phyloP scores from a whole-genome alignment of 2,329 filamentous ascomycete genomes.

The Alternaria sp. region DNA sequence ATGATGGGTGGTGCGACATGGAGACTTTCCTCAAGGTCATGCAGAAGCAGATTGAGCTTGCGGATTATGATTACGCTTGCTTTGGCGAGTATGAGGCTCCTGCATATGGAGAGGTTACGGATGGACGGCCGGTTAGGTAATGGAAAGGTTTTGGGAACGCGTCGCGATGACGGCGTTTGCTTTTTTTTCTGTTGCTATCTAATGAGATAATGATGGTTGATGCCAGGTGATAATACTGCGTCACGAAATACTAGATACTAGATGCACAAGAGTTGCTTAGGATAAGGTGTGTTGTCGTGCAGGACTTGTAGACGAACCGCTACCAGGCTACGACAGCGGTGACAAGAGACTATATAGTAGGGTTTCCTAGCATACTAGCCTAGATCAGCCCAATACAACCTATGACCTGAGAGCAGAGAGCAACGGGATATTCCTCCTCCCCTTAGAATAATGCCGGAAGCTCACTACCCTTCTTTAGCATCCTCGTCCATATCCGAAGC shows the following conservation, averaged over 20 bases:
- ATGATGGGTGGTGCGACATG: constrained; percentile 82
- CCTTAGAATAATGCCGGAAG: not conserved
- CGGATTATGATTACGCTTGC: constrained; percentile 72
- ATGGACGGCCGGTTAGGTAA: constrained; percentile 58
- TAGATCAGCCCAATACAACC: no score
- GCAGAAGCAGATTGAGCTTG: constrained; percentile 65
- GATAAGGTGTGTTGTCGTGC: no score
- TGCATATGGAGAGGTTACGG: constrained; percentile 60
- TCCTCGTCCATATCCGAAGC: not conserved
- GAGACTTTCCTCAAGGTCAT: constrained; percentile 72
- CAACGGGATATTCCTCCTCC: not conserved
- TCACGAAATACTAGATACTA: no score
- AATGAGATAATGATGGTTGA: no score
- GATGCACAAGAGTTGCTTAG: no score
- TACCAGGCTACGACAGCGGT: no score
- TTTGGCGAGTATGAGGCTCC: constrained; percentile 64
- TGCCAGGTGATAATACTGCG: no score
- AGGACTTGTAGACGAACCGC: no score
- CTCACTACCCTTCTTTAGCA: no score
- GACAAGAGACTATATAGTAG: no score
- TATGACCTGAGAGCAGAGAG: not conserved
- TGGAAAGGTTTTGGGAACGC: not conserved
- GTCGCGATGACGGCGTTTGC: not conserved
- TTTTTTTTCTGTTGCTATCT: no score
- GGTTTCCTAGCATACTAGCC: no score